phyloP scores from a whole-genome alignment of 2,329 filamentous ascomycete genomes.

The Aspergillus sp. region DNA sequence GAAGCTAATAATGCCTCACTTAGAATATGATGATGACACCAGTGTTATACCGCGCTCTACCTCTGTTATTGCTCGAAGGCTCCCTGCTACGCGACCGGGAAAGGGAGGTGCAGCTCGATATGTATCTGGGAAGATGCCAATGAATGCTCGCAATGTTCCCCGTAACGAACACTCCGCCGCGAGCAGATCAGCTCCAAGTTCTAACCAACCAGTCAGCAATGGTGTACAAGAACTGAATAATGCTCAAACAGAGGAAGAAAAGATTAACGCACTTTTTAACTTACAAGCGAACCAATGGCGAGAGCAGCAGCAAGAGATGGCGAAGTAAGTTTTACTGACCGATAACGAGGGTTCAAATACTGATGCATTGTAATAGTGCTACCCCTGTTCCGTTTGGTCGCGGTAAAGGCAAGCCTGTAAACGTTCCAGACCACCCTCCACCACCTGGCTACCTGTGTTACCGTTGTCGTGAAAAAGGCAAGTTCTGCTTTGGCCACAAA shows the following conservation, averaged over 20 bases:
- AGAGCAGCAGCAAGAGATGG: slow-evolving; percentile 89
- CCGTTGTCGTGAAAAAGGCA: slow-evolving; percentile 87
- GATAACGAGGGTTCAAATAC: slow-evolving; percentile 12
- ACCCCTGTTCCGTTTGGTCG: slow-evolving; percentile 45
- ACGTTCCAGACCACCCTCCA: slow-evolving; percentile 89
- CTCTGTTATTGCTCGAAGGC: slow-evolving; percentile 82
- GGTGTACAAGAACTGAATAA: slow-evolving; percentile 68
- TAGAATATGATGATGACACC: slow-evolving; percentile 97
- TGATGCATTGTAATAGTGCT: slow-evolving; percentile 42
- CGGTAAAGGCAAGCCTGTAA: slow-evolving; percentile 46
- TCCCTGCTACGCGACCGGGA: slow-evolving; percentile 80
- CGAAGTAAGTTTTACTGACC: slow-evolving; percentile 57
- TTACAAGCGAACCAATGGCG: slow-evolving; percentile 90
- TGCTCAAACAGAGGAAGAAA: slow-evolving; percentile 89
- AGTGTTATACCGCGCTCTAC: slow-evolving; percentile 95
- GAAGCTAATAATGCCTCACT: slow-evolving; percentile 25
- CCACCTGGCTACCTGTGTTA: slow-evolving; percentile 95
- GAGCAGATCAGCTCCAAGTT: slow-evolving; percentile 34
- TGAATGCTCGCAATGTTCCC: slow-evolving; percentile 77
- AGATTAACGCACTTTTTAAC: slow-evolving; percentile 87
- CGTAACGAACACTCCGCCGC: slow-evolving; percentile 60
- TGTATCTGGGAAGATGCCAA: slow-evolving; percentile 92
- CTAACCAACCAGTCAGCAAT: slow-evolving; percentile 47
- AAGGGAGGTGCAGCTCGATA: slow-evolving; percentile 91
- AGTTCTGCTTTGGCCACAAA: neutral